Base-by-base conservation (phyloP, 2,329 filamentous ascomycete genomes). In the Microdochium paspali region DNA sequence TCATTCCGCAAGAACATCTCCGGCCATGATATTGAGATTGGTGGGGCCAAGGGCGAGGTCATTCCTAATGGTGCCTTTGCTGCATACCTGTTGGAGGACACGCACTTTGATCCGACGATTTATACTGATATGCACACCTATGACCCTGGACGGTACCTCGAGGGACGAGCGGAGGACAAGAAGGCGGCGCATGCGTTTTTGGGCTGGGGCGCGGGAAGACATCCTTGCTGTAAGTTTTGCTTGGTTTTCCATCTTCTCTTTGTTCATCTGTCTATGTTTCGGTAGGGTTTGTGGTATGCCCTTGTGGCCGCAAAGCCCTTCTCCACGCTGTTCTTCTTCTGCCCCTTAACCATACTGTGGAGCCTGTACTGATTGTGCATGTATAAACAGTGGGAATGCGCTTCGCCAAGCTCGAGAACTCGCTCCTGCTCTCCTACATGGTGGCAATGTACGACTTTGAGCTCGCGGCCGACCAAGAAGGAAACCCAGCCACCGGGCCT, bases 1-100 rank as follows among this genome's bases (percentile, higher is more conserved):
- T 65, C 67, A 0, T 74, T 80, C 55, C 66, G 78, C 6, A 72
- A 70, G 57, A 82, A 81, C 54, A 61, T 64, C 9, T 69, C 66
- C 28, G 68, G 67, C 15, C 61, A 59, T 21, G 65, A 71, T 31
- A 59, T 80, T 4, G 60, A 64, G 1, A 69, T 76, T 23, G 68
- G 69, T 4, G 56, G 56, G 3, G 68, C 67, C 4, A 18, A 5
- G 31, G 65, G 65, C 21, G 70, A 77, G 53, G 64, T 79, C 7
- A 68, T 82, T 20, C 77, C 77, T 0, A 51, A 60, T 2, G 66
- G 67, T 23, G 66, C 68, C 1, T 79, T 68, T 53, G 74, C 67
- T 10, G 62, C 64, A 1, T 76, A 74, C 53, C 60, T 65, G 0
- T 50, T 71, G 2, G 70, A 65, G n/a, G 72, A 81, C 28, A 58